Conservation (phyloP, 2,329 filamentous ascomycete genomes). For the Aspergillus uvarum region DNA sequence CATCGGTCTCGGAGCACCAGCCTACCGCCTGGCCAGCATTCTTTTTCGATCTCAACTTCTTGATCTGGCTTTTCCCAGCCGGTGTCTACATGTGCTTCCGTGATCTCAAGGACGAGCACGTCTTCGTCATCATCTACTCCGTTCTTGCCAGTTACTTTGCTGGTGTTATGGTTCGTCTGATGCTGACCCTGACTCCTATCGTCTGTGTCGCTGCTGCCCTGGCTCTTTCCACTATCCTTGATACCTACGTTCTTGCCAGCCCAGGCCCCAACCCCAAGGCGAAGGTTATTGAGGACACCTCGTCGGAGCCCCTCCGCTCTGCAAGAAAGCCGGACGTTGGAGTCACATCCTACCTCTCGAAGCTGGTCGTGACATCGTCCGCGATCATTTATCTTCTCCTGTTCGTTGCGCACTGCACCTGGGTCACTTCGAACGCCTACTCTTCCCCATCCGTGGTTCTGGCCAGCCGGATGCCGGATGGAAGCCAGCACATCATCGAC, state of each 20-base stretch:
- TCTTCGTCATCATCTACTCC: slow-evolving; percentile 97
- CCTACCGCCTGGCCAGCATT: slow-evolving; percentile 98
- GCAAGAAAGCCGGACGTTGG: slow-evolving; percentile 74
- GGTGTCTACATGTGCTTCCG: slow-evolving; percentile 99
- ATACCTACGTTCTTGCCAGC: slow-evolving; percentile 74
- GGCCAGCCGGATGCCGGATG: slow-evolving; percentile 87
- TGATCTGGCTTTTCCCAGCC: slow-evolving; percentile 98
- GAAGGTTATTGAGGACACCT: slow-evolving; percentile 40
- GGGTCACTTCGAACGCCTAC: slow-evolving; percentile 99
- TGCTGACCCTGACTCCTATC: slow-evolving; percentile 94
- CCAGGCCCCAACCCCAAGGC: slow-evolving; percentile 55
- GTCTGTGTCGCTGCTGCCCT: slow-evolving; percentile 94
- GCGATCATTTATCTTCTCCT: slow-evolving; percentile 80
- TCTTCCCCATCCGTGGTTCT: slow-evolving; percentile 96
- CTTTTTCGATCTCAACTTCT: slow-evolving; percentile 97
- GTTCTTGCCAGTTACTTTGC: slow-evolving; percentile 97
- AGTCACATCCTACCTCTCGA: slow-evolving; percentile 78
- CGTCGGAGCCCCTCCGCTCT: slow-evolving; percentile 59
- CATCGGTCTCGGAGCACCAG: slow-evolving; percentile 99
- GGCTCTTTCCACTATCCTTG: slow-evolving; percentile 81
- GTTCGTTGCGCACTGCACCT: slow-evolving; percentile 97
- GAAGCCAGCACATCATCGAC: slow-evolving; percentile 97
- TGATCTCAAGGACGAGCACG: slow-evolving; percentile 89
- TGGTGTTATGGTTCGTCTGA: slow-evolving; percentile 98
- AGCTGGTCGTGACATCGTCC: slow-evolving; percentile 70